Evolutionary conservation across 768 basidiomycete species (phyloP), one percentile per base, ranked within the genome.

Genomic region (Tricholomella constricta): DNA sequence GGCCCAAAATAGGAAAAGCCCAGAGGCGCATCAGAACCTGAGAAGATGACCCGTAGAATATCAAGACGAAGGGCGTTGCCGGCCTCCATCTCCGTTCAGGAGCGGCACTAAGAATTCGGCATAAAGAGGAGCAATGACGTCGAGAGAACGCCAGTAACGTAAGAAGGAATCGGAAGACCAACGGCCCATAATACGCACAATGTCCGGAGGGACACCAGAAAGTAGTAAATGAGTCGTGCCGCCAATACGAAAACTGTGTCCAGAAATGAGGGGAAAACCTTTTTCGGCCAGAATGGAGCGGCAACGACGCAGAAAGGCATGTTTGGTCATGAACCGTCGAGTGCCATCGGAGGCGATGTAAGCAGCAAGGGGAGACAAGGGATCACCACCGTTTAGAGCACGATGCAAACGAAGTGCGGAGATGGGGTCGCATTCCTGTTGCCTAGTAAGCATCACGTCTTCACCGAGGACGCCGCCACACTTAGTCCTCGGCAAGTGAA

Each of bases 151-250:
- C n/a, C n/a, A n/a, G n/a, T 38, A 38, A 7, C 20, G 37, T 22
- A 38, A n/a, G 37, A 38, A 69, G 5, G 63, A 48, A 40, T 52
- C 27, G 5, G 60, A 66, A 23, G 57, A 54, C 69, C 71, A 73
- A 1, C 64, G 58, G 0, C 69, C 71, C 35, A 65, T 56, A 0
- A 60, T 48, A 3, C 62, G 62, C 11, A 73, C 65, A 0, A 70
- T 44, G 19, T 72, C 64, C 3, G 69, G 66, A 0, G 62, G 62
- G 0, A 61, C 53, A 0, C 63, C 63, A 0, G n/a, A 22, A 0
- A 67, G 47, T 0, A 70, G 51, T 2, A 67, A 58, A 25, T 62
- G 50, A 0, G 65, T 63, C 0, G 65, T 62, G 0, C 67, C 58
- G 2, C 65, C 63, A 26, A 69, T 69, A 2, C 57, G 46, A 41